phyloP scores from a whole-genome alignment of 257 asterid species.

The Cinchona pubescens region DNA sequence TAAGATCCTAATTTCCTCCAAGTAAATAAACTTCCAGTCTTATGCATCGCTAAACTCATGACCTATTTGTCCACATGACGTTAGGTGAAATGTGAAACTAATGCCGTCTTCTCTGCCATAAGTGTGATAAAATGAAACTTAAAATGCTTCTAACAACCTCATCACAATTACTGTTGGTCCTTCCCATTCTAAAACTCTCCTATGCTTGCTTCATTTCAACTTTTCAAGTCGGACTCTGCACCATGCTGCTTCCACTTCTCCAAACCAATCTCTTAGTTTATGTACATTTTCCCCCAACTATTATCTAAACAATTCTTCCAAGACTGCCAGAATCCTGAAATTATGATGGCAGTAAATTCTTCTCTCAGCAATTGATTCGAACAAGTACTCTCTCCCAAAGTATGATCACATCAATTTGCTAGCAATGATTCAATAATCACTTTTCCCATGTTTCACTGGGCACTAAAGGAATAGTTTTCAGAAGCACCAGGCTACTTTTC shows the following conservation, averaged over 20 bases:
- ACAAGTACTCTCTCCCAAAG: no score
- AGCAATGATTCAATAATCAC: not conserved
- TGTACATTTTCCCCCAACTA: not conserved
- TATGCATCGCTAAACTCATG: not conserved
- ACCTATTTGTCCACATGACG: not conserved
- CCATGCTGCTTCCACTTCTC: not conserved
- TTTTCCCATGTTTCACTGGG: not conserved
- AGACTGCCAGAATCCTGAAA: not conserved
- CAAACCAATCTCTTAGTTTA: not conserved
- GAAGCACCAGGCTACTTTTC: not conserved
- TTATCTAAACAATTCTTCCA: not conserved
- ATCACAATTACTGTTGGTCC: not conserved
- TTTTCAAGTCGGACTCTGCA: not conserved
- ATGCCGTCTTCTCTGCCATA: not conserved
- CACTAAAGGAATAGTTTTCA: not conserved
- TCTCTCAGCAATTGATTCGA: no score
- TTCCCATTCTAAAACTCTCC: not conserved
- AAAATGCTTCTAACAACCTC: not conserved
- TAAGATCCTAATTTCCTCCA: not conserved
- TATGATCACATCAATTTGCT: not conserved
- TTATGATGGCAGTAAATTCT: not conserved
- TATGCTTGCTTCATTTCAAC: not conserved
- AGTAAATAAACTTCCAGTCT: not conserved
- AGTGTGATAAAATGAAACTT: not conserved
- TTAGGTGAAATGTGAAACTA: not conserved